These are phyloP conservation scores for Sarcocystis neurona DNA, from an alignment of 169 alveolate species.

Conservation along the genomic window DNA sequence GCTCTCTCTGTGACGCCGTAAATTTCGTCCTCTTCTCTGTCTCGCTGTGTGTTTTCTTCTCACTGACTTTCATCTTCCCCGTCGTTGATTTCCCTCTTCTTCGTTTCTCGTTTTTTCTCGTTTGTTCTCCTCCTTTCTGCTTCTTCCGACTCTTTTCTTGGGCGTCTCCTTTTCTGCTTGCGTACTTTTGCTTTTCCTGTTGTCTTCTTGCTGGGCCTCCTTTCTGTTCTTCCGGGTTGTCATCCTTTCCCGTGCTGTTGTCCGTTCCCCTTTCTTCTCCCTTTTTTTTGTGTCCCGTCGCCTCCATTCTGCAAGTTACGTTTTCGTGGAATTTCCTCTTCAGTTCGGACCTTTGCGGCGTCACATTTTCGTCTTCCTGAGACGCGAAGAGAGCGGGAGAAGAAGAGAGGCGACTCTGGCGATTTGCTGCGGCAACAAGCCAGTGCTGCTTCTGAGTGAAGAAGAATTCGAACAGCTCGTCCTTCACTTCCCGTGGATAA, in stretches of 20 bases:
- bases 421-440: slow-evolving; percentile 25
- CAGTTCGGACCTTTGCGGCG: slow-evolving; percentile 50
- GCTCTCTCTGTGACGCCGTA: not conserved
- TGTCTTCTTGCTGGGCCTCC: not conserved
- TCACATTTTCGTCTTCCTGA: slow-evolving; percentile 29
- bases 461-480: slow-evolving; percentile 41
- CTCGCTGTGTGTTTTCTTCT: not conserved
- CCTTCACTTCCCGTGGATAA: slow-evolving; percentile 37
- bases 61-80: not conserved
- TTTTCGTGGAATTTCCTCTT: not conserved
- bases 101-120: not conserved
- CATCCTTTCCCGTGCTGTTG: not conserved
- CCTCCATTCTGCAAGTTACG: not conserved
- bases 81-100: not conserved
- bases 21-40: not conserved
- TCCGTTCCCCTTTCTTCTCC: not conserved
- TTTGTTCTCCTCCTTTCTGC: not conserved
- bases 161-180: not conserved
- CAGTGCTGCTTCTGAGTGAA: slow-evolving; percentile 34
- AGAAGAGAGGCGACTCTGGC: slow-evolving; percentile 25
- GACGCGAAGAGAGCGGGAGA: not conserved
- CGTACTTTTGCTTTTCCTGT: not conserved
- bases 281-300: not conserved
- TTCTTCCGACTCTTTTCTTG: not conserved
- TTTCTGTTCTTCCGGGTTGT: not conserved